Conservation (phyloP, 2,329 filamentous ascomycete species). For the Bipolaris zeicola region DNA sequence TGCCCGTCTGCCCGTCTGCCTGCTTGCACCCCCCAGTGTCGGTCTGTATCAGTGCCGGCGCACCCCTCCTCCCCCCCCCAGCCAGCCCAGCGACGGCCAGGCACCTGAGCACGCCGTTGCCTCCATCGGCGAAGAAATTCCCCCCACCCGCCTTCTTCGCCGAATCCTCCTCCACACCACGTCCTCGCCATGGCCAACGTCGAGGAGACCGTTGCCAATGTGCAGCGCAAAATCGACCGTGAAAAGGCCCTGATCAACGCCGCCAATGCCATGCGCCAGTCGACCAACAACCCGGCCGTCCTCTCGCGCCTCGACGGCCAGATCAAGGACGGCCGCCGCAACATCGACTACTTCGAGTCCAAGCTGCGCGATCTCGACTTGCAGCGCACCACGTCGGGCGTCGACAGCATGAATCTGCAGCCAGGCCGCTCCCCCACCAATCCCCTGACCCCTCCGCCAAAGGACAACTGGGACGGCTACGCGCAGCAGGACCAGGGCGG, state of each 20-base stretch:
- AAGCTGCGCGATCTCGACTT: conserved; percentile 86
- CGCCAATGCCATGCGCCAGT: conserved; percentile 92
- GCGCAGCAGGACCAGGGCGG: conserved; percentile 62
- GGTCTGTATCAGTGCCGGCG: conserved; percentile 31
- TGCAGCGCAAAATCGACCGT: conserved; percentile 96
- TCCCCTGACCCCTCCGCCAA: conserved; percentile 67
- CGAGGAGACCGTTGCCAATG: conserved; percentile 73
- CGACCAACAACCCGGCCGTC: conserved; percentile 91
- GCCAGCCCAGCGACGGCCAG: conserved; percentile 30
- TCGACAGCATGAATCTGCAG: conserved; percentile 69
- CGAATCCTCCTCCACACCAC: conserved; percentile 12
- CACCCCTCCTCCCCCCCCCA: conserved; percentile 10
- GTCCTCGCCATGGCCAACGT: conserved; percentile 59
- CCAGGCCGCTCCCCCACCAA: conserved; percentile 52
- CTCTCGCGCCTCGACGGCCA: conserved; percentile 89
- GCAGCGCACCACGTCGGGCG: conserved; percentile 71
- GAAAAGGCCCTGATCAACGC: conserved; percentile 95
- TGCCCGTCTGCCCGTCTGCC: conserved; percentile 17
- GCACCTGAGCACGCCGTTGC: conserved; percentile 32
- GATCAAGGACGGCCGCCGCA: conserved; percentile 90
- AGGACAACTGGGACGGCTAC: conserved; percentile 65
- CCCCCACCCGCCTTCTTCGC: conserved; percentile 30
- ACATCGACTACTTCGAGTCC: conserved; percentile 95
- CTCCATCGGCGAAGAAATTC: conserved; percentile 34
- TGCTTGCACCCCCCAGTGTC: conserved; percentile 25